phyloP scores from a whole-genome alignment of 305 asterid species.

The Ruellia speciosa region DNA sequence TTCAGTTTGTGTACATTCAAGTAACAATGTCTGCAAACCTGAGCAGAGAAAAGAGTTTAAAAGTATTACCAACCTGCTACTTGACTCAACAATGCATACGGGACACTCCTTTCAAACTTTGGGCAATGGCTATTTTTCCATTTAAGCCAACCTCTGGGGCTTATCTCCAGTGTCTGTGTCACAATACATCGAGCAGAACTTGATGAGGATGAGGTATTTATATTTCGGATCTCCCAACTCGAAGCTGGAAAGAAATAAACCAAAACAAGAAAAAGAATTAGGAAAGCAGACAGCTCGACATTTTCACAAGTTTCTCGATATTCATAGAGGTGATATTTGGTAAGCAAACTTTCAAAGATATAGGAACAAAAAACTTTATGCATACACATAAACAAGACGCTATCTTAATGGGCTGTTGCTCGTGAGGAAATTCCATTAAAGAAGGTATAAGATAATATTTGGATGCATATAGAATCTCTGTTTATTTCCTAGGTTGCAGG shows the following conservation, averaged over 20 bases:
- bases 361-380: no score
- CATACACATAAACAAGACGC: no score
- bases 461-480: no score
- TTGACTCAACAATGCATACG: slow-evolving; percentile 88
- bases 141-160: slow-evolving; percentile 67
- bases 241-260: slow-evolving; percentile 48
- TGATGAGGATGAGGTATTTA: slow-evolving; percentile 46
- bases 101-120: slow-evolving; percentile 73
- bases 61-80: slow-evolving; percentile 70
- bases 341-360: no score
- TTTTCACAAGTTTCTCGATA: slow-evolving; percentile 7
- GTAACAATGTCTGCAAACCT: background rate
- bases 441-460: no score
- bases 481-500: no score
- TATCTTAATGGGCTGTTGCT: no score
- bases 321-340: no score
- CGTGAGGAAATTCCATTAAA: no score
- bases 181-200: slow-evolving; percentile 54
- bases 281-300: slow-evolving; percentile 10
- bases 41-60: background rate
- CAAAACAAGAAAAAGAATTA: slow-evolving; percentile 24
- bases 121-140: slow-evolving; percentile 68
- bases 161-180: slow-evolving; percentile 82
- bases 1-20: background rate
- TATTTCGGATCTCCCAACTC: slow-evolving; percentile 83